phyloP scores from a whole-genome alignment of 306 rosid genomes.

The Quercus engelmannii region DNA sequence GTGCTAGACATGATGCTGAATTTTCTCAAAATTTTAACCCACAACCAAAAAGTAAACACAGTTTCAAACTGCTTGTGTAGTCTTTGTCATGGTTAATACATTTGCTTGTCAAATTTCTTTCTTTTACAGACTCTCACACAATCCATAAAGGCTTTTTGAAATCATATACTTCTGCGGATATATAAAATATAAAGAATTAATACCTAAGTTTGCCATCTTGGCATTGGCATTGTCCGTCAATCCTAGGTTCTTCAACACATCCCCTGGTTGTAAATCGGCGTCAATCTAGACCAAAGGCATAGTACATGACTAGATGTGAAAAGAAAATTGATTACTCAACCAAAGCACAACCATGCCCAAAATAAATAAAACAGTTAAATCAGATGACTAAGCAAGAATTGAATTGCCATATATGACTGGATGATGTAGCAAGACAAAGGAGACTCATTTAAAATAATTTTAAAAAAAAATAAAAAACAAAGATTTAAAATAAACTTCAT shows the following conservation, averaged over 20 bases:
- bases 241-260: slow-evolving; percentile 34
- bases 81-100: neutral
- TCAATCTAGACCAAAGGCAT: slow-evolving; percentile 34
- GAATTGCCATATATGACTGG: neutral
- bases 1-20: no score
- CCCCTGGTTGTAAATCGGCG: slow-evolving; percentile 48
- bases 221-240: slow-evolving; percentile 27
- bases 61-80: neutral
- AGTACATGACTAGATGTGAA: neutral
- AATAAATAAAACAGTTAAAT: neutral
- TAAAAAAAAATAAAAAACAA: neutral
- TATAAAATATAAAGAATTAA: neutral
- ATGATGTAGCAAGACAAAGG: neutral
- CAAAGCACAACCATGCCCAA: neutral
- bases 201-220: slow-evolving; percentile 3
- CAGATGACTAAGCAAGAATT: neutral
- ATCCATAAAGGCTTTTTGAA: neutral
- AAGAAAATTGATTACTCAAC: neutral
- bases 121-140: neutral
- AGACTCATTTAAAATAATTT: neutral
- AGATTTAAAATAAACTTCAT: neutral
- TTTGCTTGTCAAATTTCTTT: neutral
- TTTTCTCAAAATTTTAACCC: no score
- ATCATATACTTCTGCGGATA: neutral
- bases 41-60: no score